Percentiles rank a stretch among this genome's conserved stretches.
Conservation (phyloP, 352 stramenopile species). For the Globisporangium parvum region DNA sequence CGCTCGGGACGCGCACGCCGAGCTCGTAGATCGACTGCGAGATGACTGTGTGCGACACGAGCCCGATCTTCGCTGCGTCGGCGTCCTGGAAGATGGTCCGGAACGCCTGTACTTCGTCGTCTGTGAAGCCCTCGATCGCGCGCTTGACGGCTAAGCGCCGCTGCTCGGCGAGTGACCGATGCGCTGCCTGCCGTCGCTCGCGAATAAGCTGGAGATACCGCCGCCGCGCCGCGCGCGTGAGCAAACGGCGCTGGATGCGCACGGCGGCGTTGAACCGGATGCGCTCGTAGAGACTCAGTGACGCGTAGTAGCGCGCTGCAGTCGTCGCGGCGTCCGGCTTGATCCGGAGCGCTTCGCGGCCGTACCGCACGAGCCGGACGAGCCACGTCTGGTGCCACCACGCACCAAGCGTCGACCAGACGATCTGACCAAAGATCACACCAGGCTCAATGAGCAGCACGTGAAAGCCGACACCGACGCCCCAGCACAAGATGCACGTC, state of each 20-base stretch:
- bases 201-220: constrained; percentile 46
- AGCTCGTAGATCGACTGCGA: constrained; percentile 69
- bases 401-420: constrained; percentile 39
- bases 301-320: constrained; percentile 30
- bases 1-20: constrained; percentile 43
- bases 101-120: constrained; percentile 63
- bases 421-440: constrained; percentile 41
- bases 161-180: constrained; percentile 27
- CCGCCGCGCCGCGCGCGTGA: constrained; percentile 42
- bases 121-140: constrained; percentile 55
- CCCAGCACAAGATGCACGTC: constrained; percentile 45
- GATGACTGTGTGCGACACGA: constrained; percentile 65
- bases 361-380: constrained; percentile 32
- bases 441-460: constrained; percentile 41
- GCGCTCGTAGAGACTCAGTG: constrained; percentile 59
- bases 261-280: constrained; percentile 64
- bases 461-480: constrained; percentile 39
- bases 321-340: constrained; percentile 22
- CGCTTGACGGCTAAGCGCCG: constrained; percentile 37
- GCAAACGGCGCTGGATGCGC: constrained; percentile 53
- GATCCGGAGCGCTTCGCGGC: constrained; percentile 44
- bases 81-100: constrained; percentile 51
- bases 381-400: constrained; percentile 54
- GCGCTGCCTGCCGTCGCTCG: constrained; percentile 33
- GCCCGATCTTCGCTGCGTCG: constrained; percentile 51